Percentiles rank a stretch among this genome's conserved stretches.
These are phyloP conservation scores for Boletus vermiculosoides DNA, from an alignment of 768 basidiomycete genomes.

Conservation along the genomic window DNA sequence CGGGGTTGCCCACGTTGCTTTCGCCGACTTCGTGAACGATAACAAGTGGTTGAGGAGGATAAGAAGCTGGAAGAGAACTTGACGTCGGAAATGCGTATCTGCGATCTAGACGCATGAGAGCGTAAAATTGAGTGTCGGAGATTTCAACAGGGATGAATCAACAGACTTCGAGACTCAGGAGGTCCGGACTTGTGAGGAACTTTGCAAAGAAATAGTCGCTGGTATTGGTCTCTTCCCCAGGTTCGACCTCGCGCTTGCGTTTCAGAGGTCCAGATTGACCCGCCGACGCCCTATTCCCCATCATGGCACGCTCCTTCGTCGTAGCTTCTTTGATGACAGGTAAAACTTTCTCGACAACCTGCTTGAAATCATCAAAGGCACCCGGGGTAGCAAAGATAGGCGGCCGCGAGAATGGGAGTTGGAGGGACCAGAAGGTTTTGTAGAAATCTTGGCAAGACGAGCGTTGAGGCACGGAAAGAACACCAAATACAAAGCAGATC, in stretches of 20 bases:
- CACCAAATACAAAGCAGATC: slow-evolving; percentile 5
- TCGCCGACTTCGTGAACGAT: slow-evolving; percentile 67
- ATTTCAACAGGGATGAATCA: slow-evolving; percentile 4
- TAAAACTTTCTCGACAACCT: slow-evolving; percentile 68
- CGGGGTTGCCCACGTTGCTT: slow-evolving; percentile 55
- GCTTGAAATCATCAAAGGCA: slow-evolving; percentile 64
- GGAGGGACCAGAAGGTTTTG: slow-evolving; percentile 86
- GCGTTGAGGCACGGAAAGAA: neutral
- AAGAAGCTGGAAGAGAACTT: slow-evolving; percentile 82
- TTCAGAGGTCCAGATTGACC: slow-evolving; percentile 45
- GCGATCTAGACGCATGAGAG: slow-evolving; percentile 56
- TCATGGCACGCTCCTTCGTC: slow-evolving; percentile 83
- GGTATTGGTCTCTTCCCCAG: slow-evolving; percentile 48
- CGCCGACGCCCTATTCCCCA: slow-evolving; percentile 62
- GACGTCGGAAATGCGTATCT: slow-evolving; percentile 90
- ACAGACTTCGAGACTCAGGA: slow-evolving; percentile 82
- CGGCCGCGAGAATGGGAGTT: slow-evolving; percentile 81
- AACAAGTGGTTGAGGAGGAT: slow-evolving; percentile 76
- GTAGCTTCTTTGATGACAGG: slow-evolving; percentile 84
- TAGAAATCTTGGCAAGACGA: slow-evolving; percentile 62
- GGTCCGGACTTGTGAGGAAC: slow-evolving; percentile 83
- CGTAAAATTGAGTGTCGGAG: slow-evolving; percentile 7
- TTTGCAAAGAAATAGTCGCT: slow-evolving; percentile 92
- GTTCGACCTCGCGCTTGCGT: slow-evolving; percentile 62
- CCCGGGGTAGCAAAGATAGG: slow-evolving; percentile 58